These are phyloP conservation scores for barrel medic (Medicago truncatula) DNA, from an alignment of 306 rosid species.

Conservation along the genomic window MtrunA17r5.0-ANR NC_053044.1:45901501-45902000, in stretches of 20 bases:
- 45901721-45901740: neutral
- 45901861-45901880: neutral
- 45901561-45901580: neutral
- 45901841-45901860: neutral
- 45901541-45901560: conserved; percentile 16
- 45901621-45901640: conserved; percentile 1
- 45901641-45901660: neutral
- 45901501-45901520: no score
- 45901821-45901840: neutral
- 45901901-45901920: conserved; percentile 4
- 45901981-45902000: neutral
- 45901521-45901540: neutral
- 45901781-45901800: neutral
- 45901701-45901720: neutral
- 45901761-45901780: neutral
- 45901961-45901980: neutral
- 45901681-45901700: neutral
- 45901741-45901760: neutral
- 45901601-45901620: conserved; percentile 18
- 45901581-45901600: conserved; percentile 9
- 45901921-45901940: neutral
- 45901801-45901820: neutral
- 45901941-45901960: neutral
- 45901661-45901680: neutral
- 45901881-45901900: neutral